A percentile compares a stretch with the other conserved stretches of the same genome.
phyloP scores from a whole-genome alignment of 345 rosid species.

The Eucalyptus curtisii region DNA sequence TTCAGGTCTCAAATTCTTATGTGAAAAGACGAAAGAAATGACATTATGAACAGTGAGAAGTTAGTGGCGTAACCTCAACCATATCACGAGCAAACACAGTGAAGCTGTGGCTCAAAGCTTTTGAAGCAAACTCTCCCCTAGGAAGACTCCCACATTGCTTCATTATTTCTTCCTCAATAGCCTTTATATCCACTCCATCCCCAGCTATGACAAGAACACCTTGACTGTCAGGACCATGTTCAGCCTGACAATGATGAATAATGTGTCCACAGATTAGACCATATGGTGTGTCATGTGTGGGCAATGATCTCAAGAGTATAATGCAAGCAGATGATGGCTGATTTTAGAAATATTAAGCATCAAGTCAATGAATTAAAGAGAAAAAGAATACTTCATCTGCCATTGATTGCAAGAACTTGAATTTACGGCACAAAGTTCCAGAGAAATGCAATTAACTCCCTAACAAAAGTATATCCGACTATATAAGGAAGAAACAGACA shows the following conservation, averaged over 20 bases:
- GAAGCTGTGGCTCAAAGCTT: slow-evolving; percentile 83
- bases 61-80: slow-evolving; percentile 46
- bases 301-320: background rate
- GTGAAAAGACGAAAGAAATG: background rate
- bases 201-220: slow-evolving; percentile 86
- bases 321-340: background rate
- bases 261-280: background rate
- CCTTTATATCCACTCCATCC: slow-evolving; percentile 56
- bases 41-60: background rate
- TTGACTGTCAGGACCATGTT: slow-evolving; percentile 97
- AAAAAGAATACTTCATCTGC: background rate
- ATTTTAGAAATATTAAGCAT: background rate
- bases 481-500: background rate
- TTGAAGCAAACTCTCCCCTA: slow-evolving; percentile 71
- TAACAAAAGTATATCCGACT: background rate
- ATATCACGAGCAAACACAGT: slow-evolving; percentile 67
- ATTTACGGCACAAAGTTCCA: background rate
- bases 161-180: slow-evolving; percentile 70
- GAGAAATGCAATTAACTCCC: background rate
- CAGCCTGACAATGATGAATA: slow-evolving; percentile 46
- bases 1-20: background rate
- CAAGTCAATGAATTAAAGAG: background rate
- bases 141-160: slow-evolving; percentile 70
- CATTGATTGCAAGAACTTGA: background rate
- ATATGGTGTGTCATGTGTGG: background rate